A percentile compares a stretch with the other conserved stretches of the same genome.
Conservation (phyloP, 2,329 filamentous ascomycete genomes). For the Neospermospora avenae region DNA sequence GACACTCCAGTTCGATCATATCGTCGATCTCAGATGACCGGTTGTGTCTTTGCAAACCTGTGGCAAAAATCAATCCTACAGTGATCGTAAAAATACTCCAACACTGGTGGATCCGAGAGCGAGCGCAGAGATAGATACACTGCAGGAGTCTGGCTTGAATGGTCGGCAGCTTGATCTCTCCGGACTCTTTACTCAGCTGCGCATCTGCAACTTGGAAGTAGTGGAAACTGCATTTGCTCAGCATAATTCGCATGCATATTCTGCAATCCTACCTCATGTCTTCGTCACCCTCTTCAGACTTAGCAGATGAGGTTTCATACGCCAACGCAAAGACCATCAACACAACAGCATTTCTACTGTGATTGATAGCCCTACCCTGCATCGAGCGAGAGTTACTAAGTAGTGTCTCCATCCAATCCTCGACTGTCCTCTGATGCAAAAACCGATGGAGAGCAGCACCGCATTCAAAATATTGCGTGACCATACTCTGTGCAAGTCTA, state of each 20-base stretch:
- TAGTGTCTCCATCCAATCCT: conserved; percentile 45
- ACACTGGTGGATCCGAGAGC: conserved; percentile 56
- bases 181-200: conserved; percentile 48
- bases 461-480: conserved; percentile 53
- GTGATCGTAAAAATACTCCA: conserved; percentile 58
- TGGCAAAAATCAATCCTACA: conserved; percentile 48
- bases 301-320: conserved; percentile 23
- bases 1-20: conserved; percentile 43
- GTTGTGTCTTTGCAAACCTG: conserved; percentile 43
- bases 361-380: conserved; percentile 36
- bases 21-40: conserved; percentile 33
- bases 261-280: conserved; percentile 8
- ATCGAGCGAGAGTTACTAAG: conserved; percentile 33
- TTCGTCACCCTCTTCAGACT: neutral
- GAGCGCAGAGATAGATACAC: conserved; percentile 55
- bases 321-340: conserved; percentile 48
- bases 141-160: conserved; percentile 56
- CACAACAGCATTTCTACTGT: conserved; percentile 45
- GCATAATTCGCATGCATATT: neutral
- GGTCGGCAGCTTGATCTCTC: conserved; percentile 51
- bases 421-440: conserved; percentile 50
- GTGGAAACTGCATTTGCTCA: conserved; percentile 12
- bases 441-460: conserved; percentile 56
- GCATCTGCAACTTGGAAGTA: conserved; percentile 42
- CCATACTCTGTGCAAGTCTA: conserved; percentile 39